Percentiles rank a stretch among this genome's conserved stretches.
Evolutionary conservation across 1,284 basidiomycete genomes (phyloP).

Genomic region (Exobasidium rhododendri): DNA sequence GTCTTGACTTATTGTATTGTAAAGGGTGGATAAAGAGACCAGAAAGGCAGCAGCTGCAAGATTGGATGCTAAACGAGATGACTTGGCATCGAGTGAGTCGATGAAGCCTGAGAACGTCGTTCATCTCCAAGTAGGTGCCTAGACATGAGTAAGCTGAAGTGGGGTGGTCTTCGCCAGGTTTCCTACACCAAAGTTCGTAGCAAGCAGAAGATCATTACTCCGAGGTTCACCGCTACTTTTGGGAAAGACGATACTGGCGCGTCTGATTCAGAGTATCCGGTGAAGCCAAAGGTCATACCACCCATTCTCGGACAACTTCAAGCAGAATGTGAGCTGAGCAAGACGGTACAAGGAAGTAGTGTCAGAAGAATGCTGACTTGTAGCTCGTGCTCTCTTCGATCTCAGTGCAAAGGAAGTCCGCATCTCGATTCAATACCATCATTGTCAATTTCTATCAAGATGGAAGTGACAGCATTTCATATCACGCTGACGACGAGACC

Average conservation of each 20-base stretch:
- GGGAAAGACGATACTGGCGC: slow-evolving; percentile 20
- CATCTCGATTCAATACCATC: slow-evolving; percentile 47
- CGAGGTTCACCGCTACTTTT: slow-evolving; percentile 25
- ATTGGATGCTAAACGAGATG: slow-evolving; percentile 19
- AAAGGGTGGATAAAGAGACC: slow-evolving; percentile 13
- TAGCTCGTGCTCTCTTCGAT: slow-evolving; percentile 17
- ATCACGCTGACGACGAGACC: slow-evolving; percentile 56
- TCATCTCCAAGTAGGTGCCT: too few relatives aligned
- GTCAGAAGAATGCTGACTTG: slow-evolving; percentile 18
- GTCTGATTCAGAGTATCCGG: slow-evolving; percentile 12
- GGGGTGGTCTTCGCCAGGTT: too few relatives aligned
- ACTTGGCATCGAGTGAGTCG: slow-evolving; percentile 31
- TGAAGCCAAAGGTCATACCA: slow-evolving; percentile 19
- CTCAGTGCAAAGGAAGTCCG: slow-evolving; percentile 51
- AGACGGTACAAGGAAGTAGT: too few relatives aligned
- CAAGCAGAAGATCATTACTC: slow-evolving; percentile 19
- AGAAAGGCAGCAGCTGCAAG: slow-evolving; percentile 10
- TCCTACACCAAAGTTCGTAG: slow-evolving; percentile 17
- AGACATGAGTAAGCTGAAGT: too few relatives aligned
- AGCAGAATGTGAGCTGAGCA: too few relatives aligned
- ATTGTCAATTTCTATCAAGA: slow-evolving; percentile 55
- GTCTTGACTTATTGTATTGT: slow-evolving; percentile 23
- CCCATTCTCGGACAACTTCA: slow-evolving; percentile 9
- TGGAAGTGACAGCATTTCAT: slow-evolving; percentile 52
- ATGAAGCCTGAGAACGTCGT: too few relatives aligned